Percentiles rank a stretch among this genome's conserved stretches.
Conservation (phyloP, 2,329 filamentous ascomycete genomes). For the Helotiales sp. region DNA sequence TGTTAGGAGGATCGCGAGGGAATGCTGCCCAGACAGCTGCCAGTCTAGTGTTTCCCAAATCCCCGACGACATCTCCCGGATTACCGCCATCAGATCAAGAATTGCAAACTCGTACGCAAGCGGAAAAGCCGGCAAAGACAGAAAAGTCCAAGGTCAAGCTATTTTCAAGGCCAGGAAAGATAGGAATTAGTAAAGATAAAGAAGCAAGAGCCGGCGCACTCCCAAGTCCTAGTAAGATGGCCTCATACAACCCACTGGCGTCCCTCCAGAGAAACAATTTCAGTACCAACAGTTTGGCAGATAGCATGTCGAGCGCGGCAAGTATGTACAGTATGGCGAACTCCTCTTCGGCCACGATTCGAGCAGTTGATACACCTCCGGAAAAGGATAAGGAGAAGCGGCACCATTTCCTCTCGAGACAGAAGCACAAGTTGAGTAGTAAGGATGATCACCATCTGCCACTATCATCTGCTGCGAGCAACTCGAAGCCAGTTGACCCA, state of each 20-base stretch:
- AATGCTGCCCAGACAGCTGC: constrained; percentile 70
- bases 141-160: constrained; percentile 81
- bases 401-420: constrained; percentile 76
- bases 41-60: constrained; percentile 69
- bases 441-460: constrained; percentile 74
- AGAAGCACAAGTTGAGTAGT: constrained; percentile 73
- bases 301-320: constrained; percentile 51
- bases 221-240: constrained; percentile 72
- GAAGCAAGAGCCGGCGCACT: constrained; percentile 66
- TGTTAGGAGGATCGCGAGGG: constrained; percentile 58
- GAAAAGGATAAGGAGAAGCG: constrained; percentile 67
- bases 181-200: constrained; percentile 63
- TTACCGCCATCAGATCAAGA: constrained; percentile 39
- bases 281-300: constrained; percentile 69
- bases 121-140: constrained; percentile 60
- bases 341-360: constrained; percentile 73
- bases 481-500: constrained; percentile 74
- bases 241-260: constrained; percentile 59
- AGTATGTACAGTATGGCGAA: constrained; percentile 76
- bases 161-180: constrained; percentile 76
- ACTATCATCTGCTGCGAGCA: constrained; percentile 74
- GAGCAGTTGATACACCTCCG: constrained; percentile 54
- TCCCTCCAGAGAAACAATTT: constrained; percentile 66
- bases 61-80: constrained; percentile 34
- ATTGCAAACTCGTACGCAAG: constrained; percentile 31